Percentiles rank a stretch among this genome's conserved stretches.
Conservation (phyloP, 192 early-diverging fungal genomes). For the Coemansia sp. region DNA sequence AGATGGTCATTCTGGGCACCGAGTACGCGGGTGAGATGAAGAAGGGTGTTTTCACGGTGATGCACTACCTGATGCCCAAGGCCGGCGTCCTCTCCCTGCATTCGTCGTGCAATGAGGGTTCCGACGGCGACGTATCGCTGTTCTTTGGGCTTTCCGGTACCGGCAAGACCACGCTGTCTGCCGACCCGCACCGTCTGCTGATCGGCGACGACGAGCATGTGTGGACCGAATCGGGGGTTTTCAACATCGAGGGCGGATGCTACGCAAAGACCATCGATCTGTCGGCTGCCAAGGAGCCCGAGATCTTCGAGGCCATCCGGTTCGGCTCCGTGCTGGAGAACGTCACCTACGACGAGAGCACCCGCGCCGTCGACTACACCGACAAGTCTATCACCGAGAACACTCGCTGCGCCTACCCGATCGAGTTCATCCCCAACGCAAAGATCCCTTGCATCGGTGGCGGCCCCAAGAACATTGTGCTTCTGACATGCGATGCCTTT, state of each 20-base stretch:
- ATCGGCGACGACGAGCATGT: slow-evolving; percentile 99
- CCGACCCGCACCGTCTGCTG: slow-evolving; percentile 86
- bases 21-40: slow-evolving; percentile 99
- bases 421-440: slow-evolving; percentile 92
- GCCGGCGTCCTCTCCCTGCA: slow-evolving; percentile 55
- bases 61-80: slow-evolving; percentile 99
- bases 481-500: slow-evolving; percentile 96
- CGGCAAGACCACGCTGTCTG: slow-evolving; percentile 97
- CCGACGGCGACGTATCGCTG: slow-evolving; percentile 86
- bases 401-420: slow-evolving; percentile 96
- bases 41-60: slow-evolving; percentile 98
- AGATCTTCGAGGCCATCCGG: slow-evolving; percentile 95
- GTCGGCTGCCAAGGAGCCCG: slow-evolving; percentile 95
- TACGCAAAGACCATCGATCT: slow-evolving; percentile 98
- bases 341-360: slow-evolving; percentile 77
- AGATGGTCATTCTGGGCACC: slow-evolving; percentile 98
- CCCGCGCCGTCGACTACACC: slow-evolving; percentile 77
- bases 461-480: slow-evolving; percentile 93
- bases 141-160: slow-evolving; percentile 99
- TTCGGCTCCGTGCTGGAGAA: slow-evolving; percentile 95
- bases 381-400: slow-evolving; percentile 87
- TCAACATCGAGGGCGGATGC: slow-evolving; percentile 99
- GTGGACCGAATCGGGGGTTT: slow-evolving; percentile 95
- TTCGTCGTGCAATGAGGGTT: slow-evolving; percentile 93
- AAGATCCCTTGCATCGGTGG: slow-evolving; percentile 89